Evolutionary conservation across 2,329 filamentous ascomycete genomes (phyloP), one percentile per base, ranked within the genome.

Genomic region (Madurella mycetomatis): DNA sequence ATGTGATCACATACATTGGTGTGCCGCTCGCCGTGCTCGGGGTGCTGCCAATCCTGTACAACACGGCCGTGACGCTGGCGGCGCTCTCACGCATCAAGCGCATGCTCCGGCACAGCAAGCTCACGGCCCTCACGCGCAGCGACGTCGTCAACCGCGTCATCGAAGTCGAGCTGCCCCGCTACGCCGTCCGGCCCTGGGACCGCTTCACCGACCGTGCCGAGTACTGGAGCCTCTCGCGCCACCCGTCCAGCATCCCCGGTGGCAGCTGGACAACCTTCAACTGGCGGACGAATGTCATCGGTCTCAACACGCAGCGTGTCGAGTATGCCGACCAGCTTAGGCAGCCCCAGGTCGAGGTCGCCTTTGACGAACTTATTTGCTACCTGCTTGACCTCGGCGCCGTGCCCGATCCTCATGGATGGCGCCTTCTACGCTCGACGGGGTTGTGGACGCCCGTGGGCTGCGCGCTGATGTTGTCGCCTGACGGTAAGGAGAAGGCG

Each of bases 251-350:
- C 12, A 78, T 85, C 42, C 79, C 79, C 0, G 84, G 84, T 2
- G 84, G 84, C 0, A 77, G 73, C 30, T 87, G 83, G 83, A 84
- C 83, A 0, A 79, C 78, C 0, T 85, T 87, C 65, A 80, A 86
- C 67, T 87, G 84, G 83, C 79, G 78, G 61, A 77, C 77, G n/a
- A 77, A 84, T 59, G 72, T 79, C 2, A 84, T 85, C 19, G 83
- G 84, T 1, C 71, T 79, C 51, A 83, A 81, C 63, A 79, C 80
- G 13, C 84, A 85, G 69, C 74, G 84, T 34, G 74, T 86, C 40
- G 82, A 86, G 65, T 87, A 86, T 60, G 79, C 76, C 9, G 77
- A 80, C 51, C 77, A 80, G 64, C 70, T 80, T 8, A 71, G 77
- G 8, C 77, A 80, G 65, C 77, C 77, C 0, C 77, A 80, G 64